Conservation (phyloP, 2,329 filamentous ascomycete genomes). For the Plenodomus lindquistii region DNA sequence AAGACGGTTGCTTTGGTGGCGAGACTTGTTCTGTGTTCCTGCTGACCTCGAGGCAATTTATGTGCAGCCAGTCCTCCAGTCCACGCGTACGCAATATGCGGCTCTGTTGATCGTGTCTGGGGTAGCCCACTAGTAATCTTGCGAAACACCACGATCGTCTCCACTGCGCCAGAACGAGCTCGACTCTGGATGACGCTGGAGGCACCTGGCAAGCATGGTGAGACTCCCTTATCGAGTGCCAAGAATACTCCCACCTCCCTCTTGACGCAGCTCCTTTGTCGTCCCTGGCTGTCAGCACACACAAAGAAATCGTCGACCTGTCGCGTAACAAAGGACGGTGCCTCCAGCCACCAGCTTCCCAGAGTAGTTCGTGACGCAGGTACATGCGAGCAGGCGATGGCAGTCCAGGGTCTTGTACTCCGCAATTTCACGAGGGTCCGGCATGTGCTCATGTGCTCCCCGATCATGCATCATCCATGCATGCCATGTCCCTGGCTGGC, state of each 20-base stretch:
- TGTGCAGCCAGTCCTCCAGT: neutral
- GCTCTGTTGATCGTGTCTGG: neutral
- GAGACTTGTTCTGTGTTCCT: no score
- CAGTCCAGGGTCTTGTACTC: constrained; percentile 14
- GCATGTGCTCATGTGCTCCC: constrained; percentile 6
- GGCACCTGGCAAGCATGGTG: no score
- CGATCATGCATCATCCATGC: constrained; percentile 21
- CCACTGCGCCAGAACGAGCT: neutral
- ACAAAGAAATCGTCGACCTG: neutral
- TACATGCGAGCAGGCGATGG: constrained; percentile 11
- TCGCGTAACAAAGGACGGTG: neutral
- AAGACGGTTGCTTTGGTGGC: no score
- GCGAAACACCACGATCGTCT: neutral
- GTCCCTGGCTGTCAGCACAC: neutral
- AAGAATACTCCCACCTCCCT: neutral
- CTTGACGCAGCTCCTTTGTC: neutral
- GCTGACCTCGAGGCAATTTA: no score
- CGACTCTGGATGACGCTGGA: neutral
- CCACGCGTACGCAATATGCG: neutral
- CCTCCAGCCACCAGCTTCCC: neutral
- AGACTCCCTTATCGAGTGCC: neutral
- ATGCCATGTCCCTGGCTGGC: constrained; percentile 5
- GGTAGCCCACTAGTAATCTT: neutral
- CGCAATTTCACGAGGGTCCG: constrained; percentile 14
- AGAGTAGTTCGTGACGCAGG: constrained; percentile 10